A percentile compares a stretch with the other conserved stretches of the same genome.
These are phyloP conservation scores for Colletotrichum phormii DNA, from an alignment of 2,329 filamentous ascomycete species.

Conservation along the genomic window DNA sequence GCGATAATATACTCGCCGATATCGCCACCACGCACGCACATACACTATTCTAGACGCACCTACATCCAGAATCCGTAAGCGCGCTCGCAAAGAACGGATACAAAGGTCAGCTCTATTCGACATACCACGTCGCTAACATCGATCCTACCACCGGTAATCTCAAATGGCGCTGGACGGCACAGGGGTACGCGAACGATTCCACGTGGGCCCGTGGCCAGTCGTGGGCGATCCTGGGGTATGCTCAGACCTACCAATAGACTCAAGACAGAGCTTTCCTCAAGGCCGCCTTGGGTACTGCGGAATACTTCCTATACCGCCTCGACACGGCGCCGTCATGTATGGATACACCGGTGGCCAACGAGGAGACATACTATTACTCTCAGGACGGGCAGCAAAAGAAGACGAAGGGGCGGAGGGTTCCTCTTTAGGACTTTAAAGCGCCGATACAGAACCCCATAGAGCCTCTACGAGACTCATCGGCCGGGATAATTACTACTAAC, in stretches of 20 bases:
- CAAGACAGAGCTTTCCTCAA: constrained; percentile 55
- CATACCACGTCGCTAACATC: constrained; percentile 62
- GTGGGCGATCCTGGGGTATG: constrained; percentile 64
- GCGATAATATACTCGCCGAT: constrained; percentile 41
- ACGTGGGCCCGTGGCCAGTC: constrained; percentile 65
- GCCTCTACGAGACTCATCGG: constrained; percentile 51
- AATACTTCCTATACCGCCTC: constrained; percentile 61
- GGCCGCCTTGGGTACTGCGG: constrained; percentile 57
- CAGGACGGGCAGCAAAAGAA: constrained; percentile 41
- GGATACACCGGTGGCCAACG: constrained; percentile 39
- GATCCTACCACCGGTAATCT: constrained; percentile 54
- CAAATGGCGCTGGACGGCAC: constrained; percentile 59
- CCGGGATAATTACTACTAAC: constrained; percentile 54
- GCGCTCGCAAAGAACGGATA: constrained; percentile 29
- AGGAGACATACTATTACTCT: constrained; percentile 45
- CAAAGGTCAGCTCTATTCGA: constrained; percentile 44
- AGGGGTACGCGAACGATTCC: constrained; percentile 58
- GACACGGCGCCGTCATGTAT: constrained; percentile 46
- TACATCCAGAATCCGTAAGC: constrained; percentile 51
- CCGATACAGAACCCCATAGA: constrained; percentile 47
- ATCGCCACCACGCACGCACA: constrained; percentile 53
- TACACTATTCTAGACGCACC: constrained; percentile 52
- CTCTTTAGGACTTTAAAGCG: constrained; percentile 61
- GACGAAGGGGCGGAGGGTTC: constrained; percentile 43
- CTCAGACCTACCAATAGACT: constrained; percentile 62